A percentile compares a stretch with the other conserved stretches of the same genome.
Conservation (phyloP, 2,329 filamentous ascomycete species). For the Fusarium aywerte region DNA sequence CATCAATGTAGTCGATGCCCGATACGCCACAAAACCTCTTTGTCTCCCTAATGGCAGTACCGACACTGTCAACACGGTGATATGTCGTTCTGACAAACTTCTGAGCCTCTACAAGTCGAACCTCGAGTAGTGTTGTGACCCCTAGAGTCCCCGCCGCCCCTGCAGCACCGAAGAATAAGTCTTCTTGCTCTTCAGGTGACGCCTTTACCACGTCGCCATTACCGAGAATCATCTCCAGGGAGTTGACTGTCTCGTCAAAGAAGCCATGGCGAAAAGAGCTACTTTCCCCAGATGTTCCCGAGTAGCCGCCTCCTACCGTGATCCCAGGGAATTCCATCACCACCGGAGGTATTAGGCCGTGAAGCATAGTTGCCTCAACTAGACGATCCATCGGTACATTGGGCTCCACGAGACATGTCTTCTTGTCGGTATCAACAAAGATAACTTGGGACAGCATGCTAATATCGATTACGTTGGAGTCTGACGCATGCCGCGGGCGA, state of each 20-base stretch:
- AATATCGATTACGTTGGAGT: conserved; percentile 38
- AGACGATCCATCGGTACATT: conserved; percentile 76
- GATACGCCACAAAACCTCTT: conserved; percentile 30
- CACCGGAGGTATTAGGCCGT: conserved; percentile 69
- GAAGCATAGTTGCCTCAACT: conserved; percentile 64
- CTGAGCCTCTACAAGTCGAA: conserved; percentile 65
- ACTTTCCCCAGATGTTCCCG: conserved; percentile 74
- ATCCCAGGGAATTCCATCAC: conserved; percentile 80
- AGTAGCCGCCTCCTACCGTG: conserved; percentile 73
- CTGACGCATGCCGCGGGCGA: conserved; percentile 56
- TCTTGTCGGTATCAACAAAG: background rate
- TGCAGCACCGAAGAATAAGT: conserved; percentile 69
- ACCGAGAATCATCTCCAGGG: conserved; percentile 71
- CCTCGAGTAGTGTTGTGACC: conserved; percentile 68
- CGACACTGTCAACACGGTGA: conserved; percentile 55
- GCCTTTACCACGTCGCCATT: conserved; percentile 65
- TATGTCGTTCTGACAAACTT: conserved; percentile 68
- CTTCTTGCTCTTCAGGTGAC: conserved; percentile 58
- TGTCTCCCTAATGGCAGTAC: conserved; percentile 57
- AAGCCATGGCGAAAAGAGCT: conserved; percentile 73
- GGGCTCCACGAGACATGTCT: conserved; percentile 65
- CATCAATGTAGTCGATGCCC: conserved; percentile 68
- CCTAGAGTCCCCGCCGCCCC: conserved; percentile 70
- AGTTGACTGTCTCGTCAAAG: conserved; percentile 71
- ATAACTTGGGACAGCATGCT: conserved; percentile 33